Evolutionary conservation across 805 yeast genomes (phyloP), one percentile per base, ranked within the genome.

Genomic region (Priceomyces haplophilus): DNA sequence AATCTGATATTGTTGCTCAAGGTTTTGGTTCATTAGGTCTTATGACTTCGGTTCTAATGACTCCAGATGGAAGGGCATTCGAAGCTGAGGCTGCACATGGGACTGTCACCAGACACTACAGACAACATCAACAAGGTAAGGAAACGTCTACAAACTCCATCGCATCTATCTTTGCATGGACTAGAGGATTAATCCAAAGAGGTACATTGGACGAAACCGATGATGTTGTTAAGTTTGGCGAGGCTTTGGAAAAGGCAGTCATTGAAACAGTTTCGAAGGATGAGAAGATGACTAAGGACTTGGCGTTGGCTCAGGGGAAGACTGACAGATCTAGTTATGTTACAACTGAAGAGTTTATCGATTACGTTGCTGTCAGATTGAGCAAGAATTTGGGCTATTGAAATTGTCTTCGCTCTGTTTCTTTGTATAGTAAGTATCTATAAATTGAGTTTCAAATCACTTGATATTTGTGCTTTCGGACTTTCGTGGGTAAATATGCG

Each of bases 31-130:
- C 97, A 15, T 76, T 91, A 52, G 98, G 98, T 34, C 78, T 91
- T 55, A 91, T 91, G 98, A 89, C 98, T 24, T 91, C 98, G 2
- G 96, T 88, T n/a, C 78, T 91, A 54, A 80, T 89, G 60, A 82
- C 97, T n/a, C 95, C 97, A 39, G 97, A 91, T 66, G 97, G 97
- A 19, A 87, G 86, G 73, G 83, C 96, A 11, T 90, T 88, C 64
- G 97, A 91, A 74, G 74, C 89, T 42, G 98, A 91, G 75, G 98
- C 98, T 46, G 98, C 98, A n/a, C 98, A 91, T 65, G 98, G 98
- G 44, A 91, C 98, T 11, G 98, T 91, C 55, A 91, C 97, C 37
- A 86, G 98, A 73, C 98, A 91, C 67, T 91, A 78, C 73, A 85
- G 97, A 74, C 93, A 84, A 69, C 88, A 88, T 69, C 97, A 91